Conservation (phyloP, 2,329 filamentous ascomycete genomes). For the Aspergillus ustus region DNA sequence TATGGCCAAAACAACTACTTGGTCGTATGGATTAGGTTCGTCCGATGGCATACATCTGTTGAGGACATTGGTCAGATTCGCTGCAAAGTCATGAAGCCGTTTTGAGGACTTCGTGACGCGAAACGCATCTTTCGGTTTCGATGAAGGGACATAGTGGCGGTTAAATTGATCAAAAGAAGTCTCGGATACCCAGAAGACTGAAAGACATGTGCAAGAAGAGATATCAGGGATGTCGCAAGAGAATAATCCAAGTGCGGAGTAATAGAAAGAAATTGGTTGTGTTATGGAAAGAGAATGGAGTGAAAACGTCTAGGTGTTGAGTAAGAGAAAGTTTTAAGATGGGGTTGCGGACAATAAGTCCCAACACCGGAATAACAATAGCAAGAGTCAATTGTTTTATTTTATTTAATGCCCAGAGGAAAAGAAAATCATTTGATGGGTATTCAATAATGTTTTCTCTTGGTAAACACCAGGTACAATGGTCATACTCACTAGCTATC, state of each 20-base stretch:
- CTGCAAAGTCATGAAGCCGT: not conserved
- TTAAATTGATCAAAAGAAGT: not conserved
- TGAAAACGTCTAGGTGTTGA: no score
- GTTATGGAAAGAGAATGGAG: no score
- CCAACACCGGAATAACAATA: not conserved
- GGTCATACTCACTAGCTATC: not conserved
- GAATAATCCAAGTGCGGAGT: no score
- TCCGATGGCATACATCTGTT: not conserved
- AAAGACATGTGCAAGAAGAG: no score
- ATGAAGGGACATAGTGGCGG: not conserved
- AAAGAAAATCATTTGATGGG: no score
- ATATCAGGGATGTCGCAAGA: no score
- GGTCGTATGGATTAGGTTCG: not conserved
- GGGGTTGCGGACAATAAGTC: not conserved
- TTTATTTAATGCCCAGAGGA: not conserved
- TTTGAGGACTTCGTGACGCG: not conserved
- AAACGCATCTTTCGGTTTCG: not conserved
- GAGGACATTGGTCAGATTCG: not conserved
- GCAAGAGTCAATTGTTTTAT: not conserved
- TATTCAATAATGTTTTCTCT: not conserved
- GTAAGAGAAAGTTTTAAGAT: not conserved
- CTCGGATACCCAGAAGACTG: no score
- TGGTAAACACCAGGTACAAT: not conserved
- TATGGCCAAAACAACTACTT: not conserved
- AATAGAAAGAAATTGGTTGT: not conserved